Evolutionary conservation across 2,329 filamentous ascomycete species (phyloP).

Genomic region (Zymoseptoria passerinii): DNA sequence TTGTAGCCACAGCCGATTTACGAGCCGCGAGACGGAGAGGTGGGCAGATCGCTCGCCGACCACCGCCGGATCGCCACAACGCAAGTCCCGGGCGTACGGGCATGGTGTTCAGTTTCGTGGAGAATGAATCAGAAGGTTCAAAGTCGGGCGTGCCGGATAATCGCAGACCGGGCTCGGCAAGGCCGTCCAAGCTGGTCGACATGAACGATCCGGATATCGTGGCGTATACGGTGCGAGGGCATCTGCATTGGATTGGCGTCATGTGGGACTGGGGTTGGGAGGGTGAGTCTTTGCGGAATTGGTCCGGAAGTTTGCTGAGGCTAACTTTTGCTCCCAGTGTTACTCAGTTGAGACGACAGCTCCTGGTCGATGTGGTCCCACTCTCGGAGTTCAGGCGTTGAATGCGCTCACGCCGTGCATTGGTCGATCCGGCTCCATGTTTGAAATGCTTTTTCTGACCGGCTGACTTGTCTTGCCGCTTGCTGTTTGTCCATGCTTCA

Average conservation of each 20-base stretch:
- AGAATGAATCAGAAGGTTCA: slow-evolving; percentile 6
- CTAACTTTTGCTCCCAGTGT: slow-evolving; percentile 23
- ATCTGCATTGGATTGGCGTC: slow-evolving; percentile 60
- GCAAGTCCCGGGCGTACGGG: slow-evolving; percentile 25
- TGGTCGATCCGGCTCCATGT: neutral
- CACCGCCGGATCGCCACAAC: slow-evolving; percentile 5
- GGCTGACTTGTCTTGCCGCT: neutral
- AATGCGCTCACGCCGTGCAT: neutral
- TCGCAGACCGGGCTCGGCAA: neutral
- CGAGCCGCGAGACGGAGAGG: slow-evolving; percentile 21
- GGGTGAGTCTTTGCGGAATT: slow-evolving; percentile 40
- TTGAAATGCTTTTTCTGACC: neutral
- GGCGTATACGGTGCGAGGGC: slow-evolving; percentile 57
- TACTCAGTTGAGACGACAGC: slow-evolving; percentile 30
- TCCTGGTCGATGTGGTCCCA: neutral
- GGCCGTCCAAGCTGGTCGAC: slow-evolving; percentile 8
- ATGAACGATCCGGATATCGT: slow-evolving; percentile 15
- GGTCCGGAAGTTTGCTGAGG: slow-evolving; percentile 4
- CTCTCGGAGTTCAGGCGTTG: neutral
- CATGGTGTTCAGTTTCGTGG: slow-evolving; percentile 27
- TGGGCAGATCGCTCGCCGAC: slow-evolving; percentile 14
- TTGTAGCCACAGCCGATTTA: slow-evolving; percentile 32
- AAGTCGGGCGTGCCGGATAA: neutral
- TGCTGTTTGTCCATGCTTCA: neutral
- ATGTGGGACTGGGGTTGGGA: slow-evolving; percentile 69